A percentile compares a stretch with the other conserved stretches of the same genome.
phyloP scores from a whole-genome alignment of 2,329 filamentous ascomycete species.

The Botrytis fabae region DNA sequence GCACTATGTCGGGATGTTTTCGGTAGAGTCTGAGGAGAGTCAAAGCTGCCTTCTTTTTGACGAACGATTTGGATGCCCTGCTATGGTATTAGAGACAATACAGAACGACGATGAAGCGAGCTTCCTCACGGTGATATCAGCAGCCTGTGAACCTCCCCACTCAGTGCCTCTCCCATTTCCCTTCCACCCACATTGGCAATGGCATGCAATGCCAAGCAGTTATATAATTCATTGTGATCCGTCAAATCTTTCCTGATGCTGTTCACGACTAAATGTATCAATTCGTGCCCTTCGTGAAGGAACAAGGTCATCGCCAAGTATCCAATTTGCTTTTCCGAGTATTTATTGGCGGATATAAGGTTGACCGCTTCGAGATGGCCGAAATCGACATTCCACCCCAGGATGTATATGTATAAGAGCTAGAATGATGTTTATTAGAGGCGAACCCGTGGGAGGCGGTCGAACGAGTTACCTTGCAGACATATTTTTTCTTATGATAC shows the following conservation, averaged over 20 bases:
- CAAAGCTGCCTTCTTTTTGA: slow-evolving; percentile 98
- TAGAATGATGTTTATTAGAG: slow-evolving; percentile 23
- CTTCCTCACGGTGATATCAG: slow-evolving; percentile 84
- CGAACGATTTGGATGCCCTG: slow-evolving; percentile 87
- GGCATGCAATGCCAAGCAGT: slow-evolving; percentile 92
- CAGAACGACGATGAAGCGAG: neutral
- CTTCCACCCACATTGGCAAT: slow-evolving; percentile 96
- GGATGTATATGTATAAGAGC: slow-evolving; percentile 97
- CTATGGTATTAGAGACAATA: slow-evolving; percentile 17
- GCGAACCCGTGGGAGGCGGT: neutral
- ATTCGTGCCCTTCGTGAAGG: slow-evolving; percentile 93
- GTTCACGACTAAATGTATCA: slow-evolving; percentile 94
- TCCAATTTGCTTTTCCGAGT: slow-evolving; percentile 98
- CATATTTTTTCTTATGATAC: slow-evolving; percentile 99
- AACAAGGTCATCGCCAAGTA: slow-evolving; percentile 97
- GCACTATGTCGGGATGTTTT: slow-evolving; percentile 90
- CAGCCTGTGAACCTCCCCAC: slow-evolving; percentile 86
- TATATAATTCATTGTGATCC: slow-evolving; percentile 95
- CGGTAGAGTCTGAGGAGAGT: slow-evolving; percentile 91
- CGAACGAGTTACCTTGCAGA: slow-evolving; percentile 72
- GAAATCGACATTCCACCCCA: slow-evolving; percentile 99
- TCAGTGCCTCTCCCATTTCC: slow-evolving; percentile 95
- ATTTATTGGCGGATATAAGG: slow-evolving; percentile 92
- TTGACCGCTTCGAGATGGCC: slow-evolving; percentile 98
- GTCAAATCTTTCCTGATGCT: slow-evolving; percentile 95